A percentile compares a stretch with the other conserved stretches of the same genome.
Conservation (phyloP, 2,329 filamentous ascomycete genomes). For the Pseudopithomyces maydicus region DNA sequence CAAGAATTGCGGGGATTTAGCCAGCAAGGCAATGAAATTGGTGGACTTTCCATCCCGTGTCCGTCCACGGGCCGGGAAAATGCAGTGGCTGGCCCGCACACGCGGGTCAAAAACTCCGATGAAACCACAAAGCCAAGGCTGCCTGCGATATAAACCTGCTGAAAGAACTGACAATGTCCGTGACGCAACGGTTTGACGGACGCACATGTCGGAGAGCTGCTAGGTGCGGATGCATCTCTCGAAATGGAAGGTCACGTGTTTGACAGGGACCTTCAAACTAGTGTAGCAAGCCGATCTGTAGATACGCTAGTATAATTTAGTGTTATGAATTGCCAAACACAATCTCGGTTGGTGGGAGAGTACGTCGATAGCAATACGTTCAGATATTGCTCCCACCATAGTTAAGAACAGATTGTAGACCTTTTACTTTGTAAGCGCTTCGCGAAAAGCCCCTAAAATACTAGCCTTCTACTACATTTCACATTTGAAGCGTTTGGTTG, state of each 20-base stretch:
- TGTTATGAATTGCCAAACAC: no score
- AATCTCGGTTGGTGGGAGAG: no score
- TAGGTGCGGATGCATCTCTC: not conserved
- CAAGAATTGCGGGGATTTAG: conserved; percentile 7
- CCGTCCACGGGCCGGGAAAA: conserved; percentile 16
- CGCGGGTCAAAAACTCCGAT: conserved; percentile 3
- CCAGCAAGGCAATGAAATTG: conserved; percentile 7
- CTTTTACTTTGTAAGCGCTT: no score
- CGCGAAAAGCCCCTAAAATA: no score
- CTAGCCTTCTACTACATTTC: no score
- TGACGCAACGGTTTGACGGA: not conserved
- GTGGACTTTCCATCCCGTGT: conserved; percentile 7
- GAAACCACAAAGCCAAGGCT: not conserved
- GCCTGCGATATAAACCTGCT: not conserved
- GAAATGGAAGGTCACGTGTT: not conserved
- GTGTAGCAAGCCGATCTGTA: not conserved
- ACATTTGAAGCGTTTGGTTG: no score
- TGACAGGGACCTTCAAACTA: no score
- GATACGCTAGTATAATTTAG: no score
- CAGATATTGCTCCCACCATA: no score
- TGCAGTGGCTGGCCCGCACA: not conserved
- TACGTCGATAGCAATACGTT: no score
- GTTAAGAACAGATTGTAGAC: no score
- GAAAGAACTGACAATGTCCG: not conserved
- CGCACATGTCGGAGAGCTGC: not conserved